Evolutionary conservation across 2,329 filamentous ascomycete species (phyloP).

Genomic region (Fusarium irregulare): DNA sequence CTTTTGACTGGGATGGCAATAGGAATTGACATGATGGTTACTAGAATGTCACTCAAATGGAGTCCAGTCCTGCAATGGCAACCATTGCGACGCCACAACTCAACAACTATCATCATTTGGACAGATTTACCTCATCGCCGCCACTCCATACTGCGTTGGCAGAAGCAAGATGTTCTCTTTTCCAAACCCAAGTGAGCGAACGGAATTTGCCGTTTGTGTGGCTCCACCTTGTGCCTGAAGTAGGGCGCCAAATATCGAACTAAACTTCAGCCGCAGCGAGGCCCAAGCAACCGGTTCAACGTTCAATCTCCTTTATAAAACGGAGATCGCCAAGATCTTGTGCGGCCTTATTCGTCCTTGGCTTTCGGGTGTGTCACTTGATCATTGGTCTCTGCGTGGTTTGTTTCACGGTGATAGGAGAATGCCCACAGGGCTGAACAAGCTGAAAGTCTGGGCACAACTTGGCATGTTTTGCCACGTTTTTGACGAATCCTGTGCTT

Average conservation of each 20-base stretch:
- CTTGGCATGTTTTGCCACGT: not conserved
- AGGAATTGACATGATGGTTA: not conserved
- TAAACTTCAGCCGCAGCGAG: conserved; percentile 22
- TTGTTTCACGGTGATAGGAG: not conserved
- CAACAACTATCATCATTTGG: not conserved
- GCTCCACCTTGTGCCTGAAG: conserved; percentile 20
- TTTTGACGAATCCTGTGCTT: not conserved
- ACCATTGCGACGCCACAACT: not conserved
- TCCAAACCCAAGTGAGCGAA: not conserved
- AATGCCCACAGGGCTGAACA: conserved; percentile 1
- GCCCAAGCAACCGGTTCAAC: not conserved
- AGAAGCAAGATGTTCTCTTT: not conserved
- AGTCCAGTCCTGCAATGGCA: not conserved
- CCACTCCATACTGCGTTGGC: not conserved
- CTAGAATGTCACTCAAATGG: not conserved
- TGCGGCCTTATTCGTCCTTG: not conserved
- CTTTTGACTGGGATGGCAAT: fast-evolving
- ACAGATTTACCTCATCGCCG: not conserved
- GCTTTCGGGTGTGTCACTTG: not conserved
- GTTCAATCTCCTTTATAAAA: conserved; percentile 16
- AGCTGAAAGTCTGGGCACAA: not conserved
- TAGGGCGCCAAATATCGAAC: conserved; percentile 19
- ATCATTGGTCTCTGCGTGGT: not conserved
- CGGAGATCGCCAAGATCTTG: conserved; percentile 12
- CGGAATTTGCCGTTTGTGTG: not conserved